A percentile compares a stretch with the other conserved stretches of the same genome.
These are phyloP conservation scores for Candida glaebosa DNA, from an alignment of 805 yeast genomes.

Conservation along the genomic window DNA sequence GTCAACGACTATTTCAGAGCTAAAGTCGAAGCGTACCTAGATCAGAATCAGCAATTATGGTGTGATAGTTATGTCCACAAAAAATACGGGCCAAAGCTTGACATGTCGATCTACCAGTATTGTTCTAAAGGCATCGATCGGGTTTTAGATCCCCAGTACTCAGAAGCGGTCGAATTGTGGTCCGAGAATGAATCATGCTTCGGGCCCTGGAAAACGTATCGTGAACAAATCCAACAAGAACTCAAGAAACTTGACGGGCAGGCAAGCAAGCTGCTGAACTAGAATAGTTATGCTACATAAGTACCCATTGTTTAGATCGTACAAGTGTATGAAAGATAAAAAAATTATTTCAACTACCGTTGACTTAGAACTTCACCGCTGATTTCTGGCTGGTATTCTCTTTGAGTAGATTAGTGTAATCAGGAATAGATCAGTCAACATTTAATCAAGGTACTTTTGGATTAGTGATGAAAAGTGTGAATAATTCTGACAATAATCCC, in stretches of 20 bases:
- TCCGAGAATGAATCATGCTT: background rate
- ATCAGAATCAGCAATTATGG: background rate
- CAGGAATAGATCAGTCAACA: too few species aligned
- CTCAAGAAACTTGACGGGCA: background rate
- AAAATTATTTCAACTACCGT: too few species aligned
- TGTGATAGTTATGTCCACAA: background rate
- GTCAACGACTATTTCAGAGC: background rate
- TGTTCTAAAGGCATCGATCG: background rate
- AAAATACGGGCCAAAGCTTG: background rate
- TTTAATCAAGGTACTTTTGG: too few species aligned
- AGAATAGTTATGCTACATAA: too few species aligned
- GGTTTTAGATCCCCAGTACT: background rate
- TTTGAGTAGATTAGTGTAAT: too few species aligned
- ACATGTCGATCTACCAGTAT: background rate
- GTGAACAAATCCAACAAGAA: background rate
- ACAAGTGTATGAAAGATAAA: too few species aligned
- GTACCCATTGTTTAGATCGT: too few species aligned
- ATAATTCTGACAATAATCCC: too few species aligned
- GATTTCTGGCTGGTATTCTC: too few species aligned
- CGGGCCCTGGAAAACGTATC: background rate
- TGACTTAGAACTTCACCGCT: too few species aligned
- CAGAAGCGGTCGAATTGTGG: background rate
- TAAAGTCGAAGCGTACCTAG: background rate
- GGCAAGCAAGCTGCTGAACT: too few species aligned
- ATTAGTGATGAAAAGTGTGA: too few species aligned